Percentiles rank a stretch among this genome's conserved stretches.
Evolutionary conservation across 306 rosid species (phyloP).

Genomic region (Geum urbanum): DNA sequence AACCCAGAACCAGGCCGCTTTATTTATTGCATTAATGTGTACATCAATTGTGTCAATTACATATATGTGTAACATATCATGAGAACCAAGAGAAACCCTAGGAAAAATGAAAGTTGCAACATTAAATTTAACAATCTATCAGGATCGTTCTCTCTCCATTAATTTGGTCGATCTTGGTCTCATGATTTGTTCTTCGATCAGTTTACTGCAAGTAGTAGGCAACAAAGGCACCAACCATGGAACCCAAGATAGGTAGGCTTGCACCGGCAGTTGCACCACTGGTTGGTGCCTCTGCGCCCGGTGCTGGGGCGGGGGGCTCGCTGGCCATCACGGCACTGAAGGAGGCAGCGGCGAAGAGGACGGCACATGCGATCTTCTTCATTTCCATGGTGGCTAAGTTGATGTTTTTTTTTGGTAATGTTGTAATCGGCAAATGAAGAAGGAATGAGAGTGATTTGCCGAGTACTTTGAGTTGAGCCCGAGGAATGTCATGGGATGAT

Average conservation of each 20-base stretch:
- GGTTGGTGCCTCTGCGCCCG: constrained; percentile 1
- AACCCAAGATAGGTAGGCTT: constrained; percentile 31
- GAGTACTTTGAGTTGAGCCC: background rate
- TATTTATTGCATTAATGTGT: background rate
- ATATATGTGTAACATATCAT: background rate
- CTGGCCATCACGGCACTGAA: constrained; percentile 42
- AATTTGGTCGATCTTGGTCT: background rate
- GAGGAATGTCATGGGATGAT: background rate
- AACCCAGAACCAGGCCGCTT: background rate
- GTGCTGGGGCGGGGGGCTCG: constrained; percentile 22
- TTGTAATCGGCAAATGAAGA: background rate
- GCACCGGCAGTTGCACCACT: constrained; percentile 12
- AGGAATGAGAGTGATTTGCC: background rate
- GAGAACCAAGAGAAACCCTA: background rate
- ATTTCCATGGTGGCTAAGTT: constrained; percentile 35
- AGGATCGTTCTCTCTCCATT: background rate
- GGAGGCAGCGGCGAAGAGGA: constrained; percentile 35
- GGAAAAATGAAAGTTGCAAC: background rate
- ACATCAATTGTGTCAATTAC: background rate
- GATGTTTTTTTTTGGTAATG: background rate
- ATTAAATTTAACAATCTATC: background rate
- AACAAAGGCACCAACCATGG: constrained; percentile 38
- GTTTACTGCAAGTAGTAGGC: constrained; percentile 43
- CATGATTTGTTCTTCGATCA: background rate
- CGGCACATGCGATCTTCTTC: constrained; percentile 43